A percentile compares a stretch with the other conserved stretches of the same genome.
phyloP scores from a whole-genome alignment of 257 asterid genomes.

The Primulina tabacum region DNA sequence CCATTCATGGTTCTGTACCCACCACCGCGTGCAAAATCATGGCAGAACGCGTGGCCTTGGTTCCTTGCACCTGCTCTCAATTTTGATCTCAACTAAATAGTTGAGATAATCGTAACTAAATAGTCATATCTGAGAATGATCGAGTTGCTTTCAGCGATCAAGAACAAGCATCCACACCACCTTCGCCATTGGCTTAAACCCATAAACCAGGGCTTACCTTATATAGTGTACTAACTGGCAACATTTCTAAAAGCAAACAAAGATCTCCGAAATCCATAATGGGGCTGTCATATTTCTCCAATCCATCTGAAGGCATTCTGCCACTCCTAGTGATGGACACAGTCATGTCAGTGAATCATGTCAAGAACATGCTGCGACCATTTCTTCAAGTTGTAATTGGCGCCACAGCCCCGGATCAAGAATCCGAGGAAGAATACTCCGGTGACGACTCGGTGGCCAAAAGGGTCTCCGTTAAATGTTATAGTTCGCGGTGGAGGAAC shows the following conservation, averaged over 20 bases:
- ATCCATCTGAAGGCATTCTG: conserved; percentile 49
- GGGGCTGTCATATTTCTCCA: conserved; percentile 42
- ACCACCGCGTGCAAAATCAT: no score
- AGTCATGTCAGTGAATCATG: conserved; percentile 28
- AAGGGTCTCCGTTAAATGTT: conserved; percentile 37
- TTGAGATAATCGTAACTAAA: no score
- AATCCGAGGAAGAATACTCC: conserved; percentile 22
- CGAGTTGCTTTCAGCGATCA: background rate
- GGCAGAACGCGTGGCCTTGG: background rate
- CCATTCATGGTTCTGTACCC: no score
- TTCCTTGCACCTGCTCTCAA: background rate
- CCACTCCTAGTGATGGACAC: conserved; percentile 46
- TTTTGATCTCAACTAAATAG: no score
- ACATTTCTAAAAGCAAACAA: no score
- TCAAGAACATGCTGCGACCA: conserved; percentile 40
- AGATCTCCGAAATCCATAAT: background rate
- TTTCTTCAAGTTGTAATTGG: conserved; percentile 30
- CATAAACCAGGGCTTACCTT: background rate
- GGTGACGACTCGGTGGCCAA: conserved; percentile 17
- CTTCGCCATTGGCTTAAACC: background rate
- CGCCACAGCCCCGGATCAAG: conserved; percentile 19
- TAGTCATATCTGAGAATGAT: no score
- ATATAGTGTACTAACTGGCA: no score
- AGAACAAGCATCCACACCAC: conserved; percentile 10
- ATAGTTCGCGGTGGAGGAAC: conserved; percentile 33